Percentiles rank a stretch among this genome's conserved stretches.
Evolutionary conservation across 768 basidiomycete species (phyloP).

Genomic region (Tylopilus intermedius): DNA sequence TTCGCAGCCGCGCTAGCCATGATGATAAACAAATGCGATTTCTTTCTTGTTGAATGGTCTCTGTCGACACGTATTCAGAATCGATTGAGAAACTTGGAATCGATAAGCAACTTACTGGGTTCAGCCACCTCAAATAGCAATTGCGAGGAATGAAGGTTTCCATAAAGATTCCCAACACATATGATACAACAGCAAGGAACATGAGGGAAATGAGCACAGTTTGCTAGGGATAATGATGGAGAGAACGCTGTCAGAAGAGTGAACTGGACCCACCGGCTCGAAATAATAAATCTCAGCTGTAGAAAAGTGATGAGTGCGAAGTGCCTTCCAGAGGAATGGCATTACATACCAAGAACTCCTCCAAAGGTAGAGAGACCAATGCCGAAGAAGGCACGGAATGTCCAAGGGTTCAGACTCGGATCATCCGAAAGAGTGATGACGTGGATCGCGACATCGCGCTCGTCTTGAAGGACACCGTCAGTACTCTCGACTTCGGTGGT

Average conservation of each 20-base stretch:
- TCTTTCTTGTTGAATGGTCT: conserved; percentile 59
- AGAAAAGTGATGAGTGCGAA: conserved; percentile 4
- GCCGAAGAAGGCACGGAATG: conserved; percentile 48
- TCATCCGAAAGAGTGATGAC: conserved; percentile 39
- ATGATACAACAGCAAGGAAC: conserved; percentile 52
- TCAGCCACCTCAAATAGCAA: conserved; percentile 44
- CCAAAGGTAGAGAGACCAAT: conserved; percentile 50
- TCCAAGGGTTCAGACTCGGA: conserved; percentile 27
- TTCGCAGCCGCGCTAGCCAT: conserved; percentile 55
- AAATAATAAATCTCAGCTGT: conserved; percentile 45
- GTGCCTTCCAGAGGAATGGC: neutral
- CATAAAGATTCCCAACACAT: conserved; percentile 44
- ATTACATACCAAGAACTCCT: conserved; percentile 43
- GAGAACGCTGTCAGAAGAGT: neutral
- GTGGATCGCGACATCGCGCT: conserved; percentile 45
- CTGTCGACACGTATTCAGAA: conserved; percentile 23
- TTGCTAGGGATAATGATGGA: conserved; percentile 34
- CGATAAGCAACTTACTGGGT: conserved; percentile 34
- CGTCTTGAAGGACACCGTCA: conserved; percentile 32
- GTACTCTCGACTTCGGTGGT: conserved; percentile 9
- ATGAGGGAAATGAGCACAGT: conserved; percentile 49
- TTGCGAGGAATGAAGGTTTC: conserved; percentile 42
- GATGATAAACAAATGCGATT: conserved; percentile 41
- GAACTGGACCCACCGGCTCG: conserved; percentile 40
- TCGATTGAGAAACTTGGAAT: neutral